Evolutionary conservation across 2,329 filamentous ascomycete species (phyloP), one percentile per base, ranked within the genome.

Genomic region (Penicillium sp.): DNA sequence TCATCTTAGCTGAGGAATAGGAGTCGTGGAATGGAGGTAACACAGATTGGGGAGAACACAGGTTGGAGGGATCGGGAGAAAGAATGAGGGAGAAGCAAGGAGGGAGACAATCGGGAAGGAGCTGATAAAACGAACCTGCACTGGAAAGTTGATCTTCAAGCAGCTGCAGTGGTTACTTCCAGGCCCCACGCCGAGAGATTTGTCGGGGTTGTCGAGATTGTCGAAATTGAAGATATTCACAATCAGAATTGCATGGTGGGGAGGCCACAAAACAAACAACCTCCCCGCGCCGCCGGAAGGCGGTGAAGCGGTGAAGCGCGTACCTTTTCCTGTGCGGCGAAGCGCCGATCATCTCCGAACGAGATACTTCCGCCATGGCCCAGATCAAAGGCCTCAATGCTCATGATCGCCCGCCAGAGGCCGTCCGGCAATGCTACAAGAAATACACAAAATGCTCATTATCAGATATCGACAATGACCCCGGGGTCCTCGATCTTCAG

Each of bases 381-480:
- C 74, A 70, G 38, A 77, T 78, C 47, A 72, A 75, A 64, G 68
- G 68, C 40, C 81, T 93, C 2, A 90, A 96, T 77, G 89, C 93
- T 30, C 87, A 94, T 75, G 88, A 92, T 76, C 88, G 89, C 69
- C 91, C 93, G 1, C 91, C 93, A 3, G 86, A 88, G 13, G 77
- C 82, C 54, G 82, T 97, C 67, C 88, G 89, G 64, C 80, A 84
- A 50, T 80, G 88, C 58, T 97, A 92, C 86, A 97, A 97, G 76
- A 80, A 80, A 45, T 92, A 89, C 69, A 87, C 89, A 26, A 89
- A 85, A 65, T 82, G 86, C 40, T 84, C 88, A 0, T 76, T 83
- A 3, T 70, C 78, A 8, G 80, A 82, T 1, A 76, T 91, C n/a
- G 70, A 82, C 7, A 68, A 79, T 10, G 84, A 88, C 66, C 78